Percentiles rank a stretch among this genome's conserved stretches.
Evolutionary conservation across 2,329 filamentous ascomycete species (phyloP).

Genomic region (Tricladium varicosporioides): DNA sequence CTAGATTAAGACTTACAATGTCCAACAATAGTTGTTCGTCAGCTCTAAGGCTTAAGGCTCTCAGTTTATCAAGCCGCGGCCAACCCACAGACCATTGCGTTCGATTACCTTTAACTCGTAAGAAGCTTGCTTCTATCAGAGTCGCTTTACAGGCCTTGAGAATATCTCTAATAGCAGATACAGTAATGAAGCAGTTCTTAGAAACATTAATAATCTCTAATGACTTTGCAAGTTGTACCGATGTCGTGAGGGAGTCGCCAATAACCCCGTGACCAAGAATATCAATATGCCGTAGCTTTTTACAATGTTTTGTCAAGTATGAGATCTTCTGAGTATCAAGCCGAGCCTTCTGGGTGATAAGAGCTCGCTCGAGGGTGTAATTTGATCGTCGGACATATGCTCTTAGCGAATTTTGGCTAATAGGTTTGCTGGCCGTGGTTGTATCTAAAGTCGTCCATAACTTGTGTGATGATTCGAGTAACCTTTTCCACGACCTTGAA

Average conservation of each 20-base stretch:
- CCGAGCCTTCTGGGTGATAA: constrained; percentile 21
- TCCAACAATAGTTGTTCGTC: constrained; percentile 8
- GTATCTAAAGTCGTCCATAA: constrained; percentile 34
- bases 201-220: constrained; percentile 22
- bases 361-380: constrained; percentile 27
- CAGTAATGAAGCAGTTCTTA: constrained; percentile 17
- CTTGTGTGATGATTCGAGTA: constrained; percentile 30
- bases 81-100: constrained; percentile 6
- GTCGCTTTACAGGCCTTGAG: constrained; percentile 19
- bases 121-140: constrained; percentile 22
- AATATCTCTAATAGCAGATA: constrained; percentile 10
- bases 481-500: constrained; percentile 30
- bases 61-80: constrained; percentile 20
- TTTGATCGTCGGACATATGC: constrained; percentile 29
- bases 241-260: constrained; percentile 26
- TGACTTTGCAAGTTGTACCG: constrained; percentile 21
- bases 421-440: constrained; percentile 11
- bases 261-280: constrained; percentile 22
- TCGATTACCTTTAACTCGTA: constrained; percentile 7
- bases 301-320: constrained; percentile 28
- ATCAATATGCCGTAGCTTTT: constrained; percentile 25
- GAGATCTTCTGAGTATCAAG: constrained; percentile 24
- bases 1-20: constrained; percentile 15
- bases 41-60: constrained; percentile 13
- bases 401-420: constrained; percentile 26